phyloP scores from a whole-genome alignment of 2,329 filamentous ascomycete genomes.

The Exophiala phaeomuriformis region DNA sequence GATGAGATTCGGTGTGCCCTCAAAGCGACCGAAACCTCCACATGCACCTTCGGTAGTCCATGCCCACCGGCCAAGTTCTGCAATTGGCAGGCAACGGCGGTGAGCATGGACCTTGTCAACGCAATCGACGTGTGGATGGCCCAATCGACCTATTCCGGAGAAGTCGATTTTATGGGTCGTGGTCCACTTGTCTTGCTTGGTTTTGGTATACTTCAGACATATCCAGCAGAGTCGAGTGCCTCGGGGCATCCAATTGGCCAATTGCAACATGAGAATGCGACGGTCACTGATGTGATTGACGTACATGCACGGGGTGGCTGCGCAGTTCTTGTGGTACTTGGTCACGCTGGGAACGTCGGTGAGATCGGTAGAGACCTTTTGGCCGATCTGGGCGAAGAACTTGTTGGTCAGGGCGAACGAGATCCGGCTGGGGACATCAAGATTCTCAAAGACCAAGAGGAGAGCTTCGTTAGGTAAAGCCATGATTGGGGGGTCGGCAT shows the following conservation, averaged over 20 bases:
- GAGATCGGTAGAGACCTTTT: background rate
- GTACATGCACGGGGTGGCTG: background rate
- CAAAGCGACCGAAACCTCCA: conserved; percentile 2
- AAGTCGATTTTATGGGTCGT: background rate
- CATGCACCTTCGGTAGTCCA: background rate
- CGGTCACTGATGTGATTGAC: conserved; percentile 88
- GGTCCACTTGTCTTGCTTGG: background rate
- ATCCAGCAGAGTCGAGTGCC: conserved; percentile 11
- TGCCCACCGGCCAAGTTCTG: background rate
- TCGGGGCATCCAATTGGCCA: conserved; percentile 59
- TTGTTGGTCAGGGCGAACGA: background rate
- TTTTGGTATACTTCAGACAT: conserved; percentile 11
- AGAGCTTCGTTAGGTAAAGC: conserved; percentile 2
- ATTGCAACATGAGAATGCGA: conserved; percentile 83
- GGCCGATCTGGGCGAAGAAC: background rate
- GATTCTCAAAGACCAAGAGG: background rate
- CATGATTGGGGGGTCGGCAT: background rate
- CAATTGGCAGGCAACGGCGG: background rate
- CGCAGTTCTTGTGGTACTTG: background rate
- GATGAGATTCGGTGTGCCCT: background rate
- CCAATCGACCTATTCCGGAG: background rate
- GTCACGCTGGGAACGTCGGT: background rate
- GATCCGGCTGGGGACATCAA: conserved; percentile 4
- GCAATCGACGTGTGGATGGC: background rate
- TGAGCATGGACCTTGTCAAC: background rate